Conservation (phyloP, 1,139 yeast genomes). For the Lodderomyces oxycetoniae region DNA sequence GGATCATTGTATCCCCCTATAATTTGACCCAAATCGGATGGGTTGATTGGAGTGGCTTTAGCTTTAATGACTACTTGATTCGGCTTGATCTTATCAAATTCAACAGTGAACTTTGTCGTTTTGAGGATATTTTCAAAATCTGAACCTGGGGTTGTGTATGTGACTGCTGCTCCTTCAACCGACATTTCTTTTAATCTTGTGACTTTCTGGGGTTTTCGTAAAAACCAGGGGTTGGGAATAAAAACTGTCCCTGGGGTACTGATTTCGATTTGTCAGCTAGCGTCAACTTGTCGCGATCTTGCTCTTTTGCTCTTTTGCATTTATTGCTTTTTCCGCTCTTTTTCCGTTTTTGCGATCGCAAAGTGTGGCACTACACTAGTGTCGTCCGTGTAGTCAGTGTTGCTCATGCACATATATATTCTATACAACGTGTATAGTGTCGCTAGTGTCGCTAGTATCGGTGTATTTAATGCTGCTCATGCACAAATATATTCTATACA, state of each 20-base stretch:
- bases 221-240: no score
- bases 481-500: no score
- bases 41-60: constrained; percentile 84
- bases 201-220: no score
- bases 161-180: constrained; percentile 22
- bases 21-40: constrained; percentile 85
- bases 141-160: constrained; percentile 18
- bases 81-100: constrained; percentile 29
- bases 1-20: constrained; percentile 93
- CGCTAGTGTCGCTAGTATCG: no score
- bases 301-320: neutral
- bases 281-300: no score
- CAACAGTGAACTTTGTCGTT: constrained; percentile 26
- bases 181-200: constrained; percentile 5
- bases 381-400: no score
- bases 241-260: no score
- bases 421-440: no score
- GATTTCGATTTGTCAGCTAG: no score
- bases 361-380: no score
- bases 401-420: no score
- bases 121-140: constrained; percentile 16
- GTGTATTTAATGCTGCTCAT: no score
- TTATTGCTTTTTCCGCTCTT: neutral
- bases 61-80: constrained; percentile 49
- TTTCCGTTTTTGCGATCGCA: neutral